Evolutionary conservation across 305 asterid genomes (phyloP), one percentile per base, ranked within the genome.

Genomic region (Fraxinus paxiana): DNA sequence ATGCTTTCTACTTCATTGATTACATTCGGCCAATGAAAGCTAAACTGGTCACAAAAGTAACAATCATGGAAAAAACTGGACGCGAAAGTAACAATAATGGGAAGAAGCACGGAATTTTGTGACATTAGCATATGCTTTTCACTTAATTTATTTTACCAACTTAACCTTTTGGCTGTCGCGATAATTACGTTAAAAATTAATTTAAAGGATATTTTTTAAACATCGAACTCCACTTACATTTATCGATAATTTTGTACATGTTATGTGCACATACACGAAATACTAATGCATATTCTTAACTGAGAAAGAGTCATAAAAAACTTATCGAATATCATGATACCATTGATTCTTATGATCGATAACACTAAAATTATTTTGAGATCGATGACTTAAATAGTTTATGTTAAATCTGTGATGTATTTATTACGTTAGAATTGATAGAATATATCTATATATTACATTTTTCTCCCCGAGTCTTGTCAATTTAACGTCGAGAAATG

Each of bases 21-120:
- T 59, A 61, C 70, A 22, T 61, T 18, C 13, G 33, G 6, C 71
- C 33, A 22, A 24, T 61, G 61, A 61, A 8, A 22, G 33, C 33
- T 51, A 41, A 59, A 61, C 61, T 46, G 56, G 56, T 12, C 56
- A 46, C 56, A 46, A 46, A 46, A 3, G 56, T 46, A 46, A 46
- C 56, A 46, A 13, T 46, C 13, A 12, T 46, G 56, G 56, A 46
- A 46, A 46, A 18, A 46, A 46, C 7, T 38, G 46, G 80, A 72
- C 84, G 73, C 61, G 13, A 31, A 73, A 84, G 34, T 37, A 76
- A 30, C 2, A 76, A 77, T 81, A 69, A 77, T 26, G 71, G 26
- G 24, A 34, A 77, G 82, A 43, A 74, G 77, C 82, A 35, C 38
- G 34, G 35, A 69, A 67, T 51, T 84, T 48, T 79, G 87, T 71